Conservation (phyloP, 2,329 filamentous ascomycete genomes). For the Phialocephala sp. region DNA sequence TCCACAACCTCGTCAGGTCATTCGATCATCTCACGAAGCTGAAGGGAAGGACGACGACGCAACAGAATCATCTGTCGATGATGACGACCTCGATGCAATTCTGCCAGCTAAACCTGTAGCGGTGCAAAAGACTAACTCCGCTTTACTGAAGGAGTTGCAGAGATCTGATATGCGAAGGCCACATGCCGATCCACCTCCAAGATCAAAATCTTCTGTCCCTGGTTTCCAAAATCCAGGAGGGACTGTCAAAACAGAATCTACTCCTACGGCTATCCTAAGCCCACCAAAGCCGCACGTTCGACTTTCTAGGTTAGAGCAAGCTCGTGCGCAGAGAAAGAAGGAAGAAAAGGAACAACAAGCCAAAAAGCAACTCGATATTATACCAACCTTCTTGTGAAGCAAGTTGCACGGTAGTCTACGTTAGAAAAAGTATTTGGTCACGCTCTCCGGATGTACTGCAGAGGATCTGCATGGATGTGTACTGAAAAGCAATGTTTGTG, state of each 20-base stretch:
- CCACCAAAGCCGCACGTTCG: slow-evolving; percentile 10
- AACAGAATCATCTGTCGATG: slow-evolving; percentile 34
- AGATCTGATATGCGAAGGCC: neutral
- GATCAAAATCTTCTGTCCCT: neutral
- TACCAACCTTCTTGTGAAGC: slow-evolving; percentile 36
- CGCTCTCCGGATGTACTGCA: neutral
- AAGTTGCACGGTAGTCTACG: neutral
- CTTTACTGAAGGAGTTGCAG: slow-evolving; percentile 25
- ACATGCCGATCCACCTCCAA: neutral
- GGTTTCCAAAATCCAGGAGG: neutral
- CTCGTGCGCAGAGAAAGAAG: slow-evolving; percentile 28
- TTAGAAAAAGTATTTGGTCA: neutral
- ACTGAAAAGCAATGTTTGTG: neutral
- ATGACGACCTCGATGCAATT: slow-evolving; percentile 41
- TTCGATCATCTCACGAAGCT: neutral
- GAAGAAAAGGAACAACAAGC: slow-evolving; percentile 32
- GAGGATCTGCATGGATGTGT: neutral
- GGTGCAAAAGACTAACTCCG: slow-evolving; percentile 8
- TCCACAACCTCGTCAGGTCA: slow-evolving; percentile 16
- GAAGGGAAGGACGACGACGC: slow-evolving; percentile 8
- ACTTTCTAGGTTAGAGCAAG: slow-evolving; percentile 31
- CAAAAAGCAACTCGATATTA: slow-evolving; percentile 34
- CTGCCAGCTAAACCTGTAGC: slow-evolving; percentile 31
- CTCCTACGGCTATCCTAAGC: neutral
- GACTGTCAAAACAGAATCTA: neutral